These are phyloP conservation scores for Globisporangium heterothallicum DNA, from an alignment of 352 stramenopile genomes.

Conservation along the genomic window DNA sequence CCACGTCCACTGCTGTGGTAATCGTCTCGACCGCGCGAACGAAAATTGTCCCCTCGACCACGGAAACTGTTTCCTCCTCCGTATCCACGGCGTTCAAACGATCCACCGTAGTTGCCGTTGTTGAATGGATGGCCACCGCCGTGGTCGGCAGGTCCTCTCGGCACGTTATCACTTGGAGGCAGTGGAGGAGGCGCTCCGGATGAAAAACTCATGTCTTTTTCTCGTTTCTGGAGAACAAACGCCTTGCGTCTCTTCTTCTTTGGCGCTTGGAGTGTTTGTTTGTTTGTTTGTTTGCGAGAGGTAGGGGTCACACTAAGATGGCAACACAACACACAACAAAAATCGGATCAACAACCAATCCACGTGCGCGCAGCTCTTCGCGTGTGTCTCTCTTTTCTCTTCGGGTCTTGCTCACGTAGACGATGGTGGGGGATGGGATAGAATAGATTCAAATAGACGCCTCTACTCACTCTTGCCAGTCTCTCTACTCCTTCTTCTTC, in stretches of 20 bases:
- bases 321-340: constrained; percentile 13
- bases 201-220: background rate
- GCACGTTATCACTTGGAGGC: background rate
- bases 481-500: too few species aligned
- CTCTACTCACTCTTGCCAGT: too few species aligned
- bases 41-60: too few species aligned
- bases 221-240: background rate
- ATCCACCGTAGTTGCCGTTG: too few species aligned
- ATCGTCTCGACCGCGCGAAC: background rate
- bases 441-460: too few species aligned
- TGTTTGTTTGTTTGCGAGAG: background rate
- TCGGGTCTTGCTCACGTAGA: background rate
- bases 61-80: too few species aligned
- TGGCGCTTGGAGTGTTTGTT: background rate
- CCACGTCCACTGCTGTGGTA: background rate
- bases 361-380: background rate
- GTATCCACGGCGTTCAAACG: too few species aligned
- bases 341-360: constrained; percentile 10
- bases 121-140: too few species aligned
- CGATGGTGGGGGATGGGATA: too few species aligned
- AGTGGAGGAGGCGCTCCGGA: background rate
- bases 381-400: background rate
- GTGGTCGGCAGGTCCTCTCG: too few species aligned
- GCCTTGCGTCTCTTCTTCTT: constrained; percentile 1
- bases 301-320: constrained; percentile 8